phyloP scores from a whole-genome alignment of 345 rosid genomes.

The Corchorus capsularis region DNA sequence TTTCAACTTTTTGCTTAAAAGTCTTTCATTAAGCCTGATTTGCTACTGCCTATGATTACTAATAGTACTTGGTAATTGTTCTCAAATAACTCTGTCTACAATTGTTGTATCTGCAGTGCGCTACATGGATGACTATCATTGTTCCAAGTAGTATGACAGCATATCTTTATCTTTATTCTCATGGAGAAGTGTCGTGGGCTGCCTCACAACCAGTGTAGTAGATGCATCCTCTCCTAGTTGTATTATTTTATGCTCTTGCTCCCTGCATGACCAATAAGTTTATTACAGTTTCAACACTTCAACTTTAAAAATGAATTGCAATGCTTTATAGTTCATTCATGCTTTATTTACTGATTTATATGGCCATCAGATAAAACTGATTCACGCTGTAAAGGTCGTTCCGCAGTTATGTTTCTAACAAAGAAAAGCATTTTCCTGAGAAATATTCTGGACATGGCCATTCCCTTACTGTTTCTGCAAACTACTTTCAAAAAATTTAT shows the following conservation, averaged over 20 bases:
- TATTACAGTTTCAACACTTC: constrained; percentile 5
- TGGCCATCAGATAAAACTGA: neutral
- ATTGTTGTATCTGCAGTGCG: constrained; percentile 61
- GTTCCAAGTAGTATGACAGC: constrained; percentile 96
- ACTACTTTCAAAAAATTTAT: too few relatives aligned
- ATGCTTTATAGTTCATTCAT: neutral
- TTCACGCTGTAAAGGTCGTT: neutral
- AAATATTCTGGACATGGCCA: neutral
- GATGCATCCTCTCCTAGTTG: constrained; percentile 67
- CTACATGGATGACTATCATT: constrained; percentile 92
- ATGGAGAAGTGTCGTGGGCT: constrained; percentile 91
- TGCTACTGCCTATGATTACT: neutral
- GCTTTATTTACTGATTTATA: neutral
- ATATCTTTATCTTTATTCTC: constrained; percentile 92
- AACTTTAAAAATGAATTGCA: neutral
- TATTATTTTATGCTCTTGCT: constrained; percentile 2
- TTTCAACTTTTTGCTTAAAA: neutral
- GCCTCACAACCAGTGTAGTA: constrained; percentile 99
- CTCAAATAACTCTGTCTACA: constrained; percentile 1
- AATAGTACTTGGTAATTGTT: neutral
- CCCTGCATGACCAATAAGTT: neutral
- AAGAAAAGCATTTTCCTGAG: neutral
- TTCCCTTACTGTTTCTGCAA: neutral
- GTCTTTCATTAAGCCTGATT: neutral
- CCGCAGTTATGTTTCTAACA: neutral